These are phyloP conservation scores for Ophiocytium majus DNA, from an alignment of 352 stramenopile genomes.

Conservation along the genomic window DNA sequence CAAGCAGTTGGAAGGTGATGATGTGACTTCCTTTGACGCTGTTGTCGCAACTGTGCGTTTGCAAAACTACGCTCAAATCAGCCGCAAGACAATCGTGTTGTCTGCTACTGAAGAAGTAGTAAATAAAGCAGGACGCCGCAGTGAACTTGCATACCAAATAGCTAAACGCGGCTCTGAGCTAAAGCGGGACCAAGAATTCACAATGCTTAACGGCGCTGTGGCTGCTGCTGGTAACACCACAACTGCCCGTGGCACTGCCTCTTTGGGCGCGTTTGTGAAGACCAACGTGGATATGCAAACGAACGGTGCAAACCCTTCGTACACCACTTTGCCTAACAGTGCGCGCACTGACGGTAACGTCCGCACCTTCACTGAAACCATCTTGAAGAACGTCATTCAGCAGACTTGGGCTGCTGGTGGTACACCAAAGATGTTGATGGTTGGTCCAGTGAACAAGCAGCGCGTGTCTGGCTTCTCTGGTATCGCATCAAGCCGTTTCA, in stretches of 20 bases:
- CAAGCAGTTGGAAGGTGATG: not conserved
- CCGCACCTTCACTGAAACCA: not conserved
- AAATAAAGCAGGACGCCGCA: not conserved
- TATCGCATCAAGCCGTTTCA: no score
- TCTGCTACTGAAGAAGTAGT: not conserved
- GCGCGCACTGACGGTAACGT: not conserved
- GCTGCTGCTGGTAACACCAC: not conserved
- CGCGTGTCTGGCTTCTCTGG: not conserved
- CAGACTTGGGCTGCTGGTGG: not conserved
- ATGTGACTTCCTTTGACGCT: not conserved
- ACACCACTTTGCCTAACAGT: not conserved
- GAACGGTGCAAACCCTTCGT: not conserved
- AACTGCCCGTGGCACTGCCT: not conserved
- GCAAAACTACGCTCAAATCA: not conserved
- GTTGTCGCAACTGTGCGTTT: not conserved
- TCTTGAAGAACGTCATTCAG: not conserved
- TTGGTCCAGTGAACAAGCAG: not conserved
- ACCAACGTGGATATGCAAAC: not conserved
- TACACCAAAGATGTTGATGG: not conserved
- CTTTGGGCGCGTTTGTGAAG: not conserved
- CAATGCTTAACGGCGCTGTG: no score
- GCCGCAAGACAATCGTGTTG: not conserved
- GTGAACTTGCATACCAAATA: not conserved
- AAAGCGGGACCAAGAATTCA: not conserved
- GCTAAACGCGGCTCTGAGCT: not conserved